Conservation (phyloP, 139 green algal genomes). For the Chlamydomonas sphaeroides region DNA sequence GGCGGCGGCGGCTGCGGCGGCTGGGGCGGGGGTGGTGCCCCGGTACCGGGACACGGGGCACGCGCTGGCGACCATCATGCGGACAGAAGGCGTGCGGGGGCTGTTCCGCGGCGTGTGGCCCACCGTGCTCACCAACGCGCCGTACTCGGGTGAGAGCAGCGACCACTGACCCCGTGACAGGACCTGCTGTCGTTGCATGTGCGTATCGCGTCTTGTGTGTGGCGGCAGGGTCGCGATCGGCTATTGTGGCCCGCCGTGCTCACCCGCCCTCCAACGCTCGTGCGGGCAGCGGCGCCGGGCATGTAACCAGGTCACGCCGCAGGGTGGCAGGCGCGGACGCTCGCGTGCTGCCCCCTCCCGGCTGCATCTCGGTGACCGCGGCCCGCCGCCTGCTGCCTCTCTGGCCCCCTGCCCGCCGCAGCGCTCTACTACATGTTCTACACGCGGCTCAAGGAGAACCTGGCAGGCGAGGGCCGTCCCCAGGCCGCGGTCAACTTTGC, state of each 20-base stretch:
- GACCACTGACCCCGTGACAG: too few relatives aligned
- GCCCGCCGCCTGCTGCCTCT: too few relatives aligned
- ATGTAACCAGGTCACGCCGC: too few relatives aligned
- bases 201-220: too few relatives aligned
- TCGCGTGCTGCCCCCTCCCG: too few relatives aligned
- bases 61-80: conserved; percentile 69
- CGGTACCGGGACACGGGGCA: conserved; percentile 72
- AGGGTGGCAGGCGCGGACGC: too few relatives aligned
- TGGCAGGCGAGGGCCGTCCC: conserved; percentile 2
- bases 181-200: too few relatives aligned
- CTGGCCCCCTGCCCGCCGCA: conserved; percentile 9
- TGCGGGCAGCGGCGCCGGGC: too few relatives aligned
- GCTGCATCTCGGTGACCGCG: too few relatives aligned
- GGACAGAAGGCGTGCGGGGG: conserved; percentile 65
- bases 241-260: too few relatives aligned
- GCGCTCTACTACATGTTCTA: conserved; percentile 97
- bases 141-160: conserved; percentile 86
- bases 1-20: neutral
- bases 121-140: conserved; percentile 89
- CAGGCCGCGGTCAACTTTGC: conserved; percentile 73
- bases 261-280: too few relatives aligned
- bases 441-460: conserved; percentile 50
- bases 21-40: neutral
- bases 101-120: conserved; percentile 81
- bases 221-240: too few relatives aligned